These are phyloP conservation scores for Phialophora verrucosa DNA, from an alignment of 2,329 filamentous ascomycete genomes.

Conservation along the genomic window DNA sequence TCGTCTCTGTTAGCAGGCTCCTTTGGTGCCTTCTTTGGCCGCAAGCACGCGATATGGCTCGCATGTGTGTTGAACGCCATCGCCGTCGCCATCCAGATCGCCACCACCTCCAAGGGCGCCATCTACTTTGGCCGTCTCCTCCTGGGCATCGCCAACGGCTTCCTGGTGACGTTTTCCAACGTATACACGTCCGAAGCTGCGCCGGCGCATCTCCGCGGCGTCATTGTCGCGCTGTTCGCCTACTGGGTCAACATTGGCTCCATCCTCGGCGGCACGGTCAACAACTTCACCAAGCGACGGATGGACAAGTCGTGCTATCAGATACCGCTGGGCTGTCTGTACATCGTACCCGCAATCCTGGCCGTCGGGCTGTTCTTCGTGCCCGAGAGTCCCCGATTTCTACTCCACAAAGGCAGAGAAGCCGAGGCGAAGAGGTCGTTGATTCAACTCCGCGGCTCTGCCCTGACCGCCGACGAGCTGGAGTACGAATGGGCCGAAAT, in stretches of 20 bases:
- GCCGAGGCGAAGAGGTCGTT: constrained; percentile 20
- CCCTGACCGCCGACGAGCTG: constrained; percentile 20
- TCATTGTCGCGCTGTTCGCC: constrained; percentile 56
- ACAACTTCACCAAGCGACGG: constrained; percentile 41
- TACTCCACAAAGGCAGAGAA: constrained; percentile 39
- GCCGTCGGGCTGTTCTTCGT: constrained; percentile 40
- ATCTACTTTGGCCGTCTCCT: constrained; percentile 62
- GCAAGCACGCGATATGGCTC: constrained; percentile 52
- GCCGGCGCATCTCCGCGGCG: constrained; percentile 56
- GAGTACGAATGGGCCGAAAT: constrained; percentile 36
- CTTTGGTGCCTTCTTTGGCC: constrained; percentile 45
- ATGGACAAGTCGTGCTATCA: constrained; percentile 43
- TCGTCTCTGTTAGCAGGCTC: constrained; percentile 44
- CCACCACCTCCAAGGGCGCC: constrained; percentile 57
- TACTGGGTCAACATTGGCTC: constrained; percentile 38
- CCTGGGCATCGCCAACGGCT: constrained; percentile 57
- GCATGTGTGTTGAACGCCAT: constrained; percentile 57
- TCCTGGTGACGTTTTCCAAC: constrained; percentile 55
- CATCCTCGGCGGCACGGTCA: constrained; percentile 35
- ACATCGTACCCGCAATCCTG: constrained; percentile 40
- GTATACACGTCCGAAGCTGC: constrained; percentile 58
- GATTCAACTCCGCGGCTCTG: constrained; percentile 16
- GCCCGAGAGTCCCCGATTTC: constrained; percentile 42
- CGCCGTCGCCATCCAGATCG: constrained; percentile 64
- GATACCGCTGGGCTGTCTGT: constrained; percentile 39